A percentile compares a stretch with the other conserved stretches of the same genome.
These are phyloP conservation scores for Fusarium succisae DNA, from an alignment of 2,329 filamentous ascomycete species.

Conservation along the genomic window DNA sequence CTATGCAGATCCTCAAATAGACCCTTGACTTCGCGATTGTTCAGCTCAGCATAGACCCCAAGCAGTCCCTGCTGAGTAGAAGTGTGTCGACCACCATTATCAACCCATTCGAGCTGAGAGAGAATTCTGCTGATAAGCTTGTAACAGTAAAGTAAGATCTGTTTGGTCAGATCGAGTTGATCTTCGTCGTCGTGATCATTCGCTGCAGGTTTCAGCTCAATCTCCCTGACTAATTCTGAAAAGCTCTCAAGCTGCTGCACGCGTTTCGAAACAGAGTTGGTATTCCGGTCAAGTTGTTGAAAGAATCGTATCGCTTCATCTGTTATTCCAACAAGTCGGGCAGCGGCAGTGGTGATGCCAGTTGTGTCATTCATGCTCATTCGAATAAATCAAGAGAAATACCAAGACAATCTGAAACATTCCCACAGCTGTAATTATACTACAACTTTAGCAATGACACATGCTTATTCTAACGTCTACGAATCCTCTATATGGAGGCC, in stretches of 20 bases:
- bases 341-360: background rate
- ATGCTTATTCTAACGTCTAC: background rate
- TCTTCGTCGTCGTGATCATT: background rate
- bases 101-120: background rate
- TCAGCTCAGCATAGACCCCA: background rate
- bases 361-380: background rate
- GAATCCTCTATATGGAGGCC: background rate
- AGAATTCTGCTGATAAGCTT: background rate
- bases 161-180: background rate
- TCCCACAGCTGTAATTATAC: background rate
- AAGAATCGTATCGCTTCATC: conserved; percentile 12
- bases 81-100: background rate
- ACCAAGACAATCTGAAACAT: background rate
- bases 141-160: background rate
- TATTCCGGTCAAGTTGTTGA: background rate
- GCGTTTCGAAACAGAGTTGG: background rate
- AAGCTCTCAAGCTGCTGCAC: background rate
- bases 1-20: background rate
- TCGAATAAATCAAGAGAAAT: background rate
- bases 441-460: background rate
- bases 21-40: background rate
- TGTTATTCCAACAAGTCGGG: background rate
- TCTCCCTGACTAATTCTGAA: background rate
- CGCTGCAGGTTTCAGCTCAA: background rate
- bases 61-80: background rate